Evolutionary conservation across 306 rosid species (phyloP).

Genomic region (Gastrolobium bilobum): DNA sequence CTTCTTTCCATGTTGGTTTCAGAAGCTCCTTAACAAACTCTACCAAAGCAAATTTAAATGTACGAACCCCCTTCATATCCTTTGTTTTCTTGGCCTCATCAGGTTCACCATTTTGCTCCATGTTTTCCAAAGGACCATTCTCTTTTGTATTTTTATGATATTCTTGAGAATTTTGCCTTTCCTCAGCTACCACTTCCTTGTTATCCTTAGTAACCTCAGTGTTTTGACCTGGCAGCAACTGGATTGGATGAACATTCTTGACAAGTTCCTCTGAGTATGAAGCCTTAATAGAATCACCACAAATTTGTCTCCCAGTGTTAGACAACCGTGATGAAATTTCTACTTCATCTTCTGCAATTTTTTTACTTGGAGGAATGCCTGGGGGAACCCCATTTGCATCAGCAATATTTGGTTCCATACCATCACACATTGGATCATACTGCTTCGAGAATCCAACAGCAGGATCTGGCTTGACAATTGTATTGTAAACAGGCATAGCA

Average conservation of each 20-base stretch:
- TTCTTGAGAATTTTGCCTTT: slow-evolving; percentile 57
- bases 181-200: slow-evolving; percentile 54
- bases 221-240: slow-evolving; percentile 54
- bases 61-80: slow-evolving; percentile 82
- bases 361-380: slow-evolving; percentile 51
- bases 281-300: slow-evolving; percentile 51
- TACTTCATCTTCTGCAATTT: slow-evolving; percentile 47
- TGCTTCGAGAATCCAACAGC: slow-evolving; percentile 58
- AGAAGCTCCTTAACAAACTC: slow-evolving; percentile 93
- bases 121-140: slow-evolving; percentile 55
- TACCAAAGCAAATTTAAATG: slow-evolving; percentile 91
- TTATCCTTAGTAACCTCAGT: slow-evolving; percentile 53
- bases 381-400: slow-evolving; percentile 56
- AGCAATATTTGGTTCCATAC: slow-evolving; percentile 58
- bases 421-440: slow-evolving; percentile 67
- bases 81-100: slow-evolving; percentile 77
- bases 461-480: slow-evolving; percentile 59
- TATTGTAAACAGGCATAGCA: slow-evolving; percentile 56
- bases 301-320: slow-evolving; percentile 50
- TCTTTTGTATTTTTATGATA: slow-evolving; percentile 72
- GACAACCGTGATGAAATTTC: slow-evolving; percentile 57
- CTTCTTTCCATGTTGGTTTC: slow-evolving; percentile 97
- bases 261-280: slow-evolving; percentile 53
- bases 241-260: slow-evolving; percentile 52
- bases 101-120: slow-evolving; percentile 65